phyloP scores from a whole-genome alignment of 1,284 basidiomycete genomes.

The Malassezia globosa region DNA sequence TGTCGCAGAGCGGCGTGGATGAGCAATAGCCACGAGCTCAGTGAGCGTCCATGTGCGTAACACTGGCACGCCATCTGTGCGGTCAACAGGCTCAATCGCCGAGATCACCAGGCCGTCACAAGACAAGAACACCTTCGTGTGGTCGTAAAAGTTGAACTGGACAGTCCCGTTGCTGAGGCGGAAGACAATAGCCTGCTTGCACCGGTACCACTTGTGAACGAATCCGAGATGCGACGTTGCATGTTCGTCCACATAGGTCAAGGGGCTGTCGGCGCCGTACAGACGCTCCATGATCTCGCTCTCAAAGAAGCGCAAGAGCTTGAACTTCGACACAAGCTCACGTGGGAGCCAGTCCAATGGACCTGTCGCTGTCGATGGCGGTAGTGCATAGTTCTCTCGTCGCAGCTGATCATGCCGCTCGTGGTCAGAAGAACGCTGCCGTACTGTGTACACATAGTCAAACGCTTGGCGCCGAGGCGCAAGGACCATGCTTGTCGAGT shows the following conservation, averaged over 20 bases:
- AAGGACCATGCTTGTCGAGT: constrained; percentile 73
- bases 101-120: constrained; percentile 66
- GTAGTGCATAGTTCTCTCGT: constrained; percentile 28
- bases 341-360: constrained; percentile 17
- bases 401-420: constrained; percentile 25
- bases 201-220: constrained; percentile 85
- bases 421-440: constrained; percentile 2
- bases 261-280: constrained; percentile 55
- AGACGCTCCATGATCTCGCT: constrained; percentile 43
- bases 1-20: constrained; percentile 40
- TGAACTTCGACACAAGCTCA: constrained; percentile 28
- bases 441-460: constrained; percentile 34
- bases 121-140: constrained; percentile 83
- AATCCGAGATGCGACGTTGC: constrained; percentile 76
- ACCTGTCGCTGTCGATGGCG: background rate
- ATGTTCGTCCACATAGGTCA: constrained; percentile 72
- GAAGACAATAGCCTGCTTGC: constrained; percentile 94
- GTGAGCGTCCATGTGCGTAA: constrained; percentile 65
- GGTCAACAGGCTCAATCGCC: constrained; percentile 54
- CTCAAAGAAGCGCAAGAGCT: constrained; percentile 41
- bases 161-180: constrained; percentile 83
- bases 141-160: constrained; percentile 98
- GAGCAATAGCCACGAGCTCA: constrained; percentile 59
- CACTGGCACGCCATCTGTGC: constrained; percentile 64
- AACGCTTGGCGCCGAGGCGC: constrained; percentile 66